Evolutionary conservation across 2,329 filamentous ascomycete genomes (phyloP), one percentile per base, ranked within the genome.

Genomic region (Plectosphaerella sp.): DNA sequence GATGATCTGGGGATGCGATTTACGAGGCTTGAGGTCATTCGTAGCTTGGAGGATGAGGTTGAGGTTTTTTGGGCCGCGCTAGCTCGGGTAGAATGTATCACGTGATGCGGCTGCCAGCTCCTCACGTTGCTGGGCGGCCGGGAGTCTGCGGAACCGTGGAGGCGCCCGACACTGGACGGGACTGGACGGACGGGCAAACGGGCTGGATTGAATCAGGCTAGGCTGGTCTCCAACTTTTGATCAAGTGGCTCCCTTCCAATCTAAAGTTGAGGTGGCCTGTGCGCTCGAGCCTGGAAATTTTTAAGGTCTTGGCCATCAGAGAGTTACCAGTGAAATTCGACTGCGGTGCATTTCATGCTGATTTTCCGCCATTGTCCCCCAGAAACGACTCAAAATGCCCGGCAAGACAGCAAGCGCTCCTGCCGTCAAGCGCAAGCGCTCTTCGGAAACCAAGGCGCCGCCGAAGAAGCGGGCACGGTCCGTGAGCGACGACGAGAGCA

Each of bases 1-100:
- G 73, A 77, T 79, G 73, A 75, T 69, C 76, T 72, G 75, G 73
- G 75, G 76, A 77, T 78, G 74, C 70, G 72, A 69, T 75, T 70
- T 68, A 69, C 67, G 61, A 66, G 64, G 66, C 67, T 72, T 71
- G 66, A 69, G 62, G 66, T 65, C 70, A 70, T 69, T 75, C 68
- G 70, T 67, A 71, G 70, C 71, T 75, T 50, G n/a, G 67, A 62
- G 66, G 65, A 65, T 70, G 68, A 69, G 66, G 66, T 69, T 75
- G 75, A 76, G 71, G 74, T 76, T 78, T 79, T 79, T 73, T 72
- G 37, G 48, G 24, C 39, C 70, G 65, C 67, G 66, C 66, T 71
- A 68, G 59, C 61, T 72, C 67, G 65, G 71, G 62, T 69, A 72
- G 62, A 64, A 60, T 50, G 50, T 43, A 55, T 58, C 68, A 75